phyloP scores from a whole-genome alignment of 208 protist genomes.

The Crithidia fasciculata region DNA sequence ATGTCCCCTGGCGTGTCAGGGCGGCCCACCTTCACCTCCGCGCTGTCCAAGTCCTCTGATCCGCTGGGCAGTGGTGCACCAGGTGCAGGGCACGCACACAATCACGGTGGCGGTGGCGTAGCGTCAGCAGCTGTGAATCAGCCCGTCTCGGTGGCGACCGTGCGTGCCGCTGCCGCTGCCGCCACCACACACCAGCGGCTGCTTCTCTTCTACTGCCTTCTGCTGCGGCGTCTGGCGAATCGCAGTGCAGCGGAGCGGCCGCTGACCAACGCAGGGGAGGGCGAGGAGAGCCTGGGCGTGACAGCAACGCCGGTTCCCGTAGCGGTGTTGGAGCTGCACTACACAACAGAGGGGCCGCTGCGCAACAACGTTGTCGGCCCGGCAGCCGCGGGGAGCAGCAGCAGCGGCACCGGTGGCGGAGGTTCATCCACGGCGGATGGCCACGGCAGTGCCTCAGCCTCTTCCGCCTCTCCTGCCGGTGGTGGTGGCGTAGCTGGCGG shows the following conservation, averaged over 20 bases:
- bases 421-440: neutral
- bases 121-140: neutral
- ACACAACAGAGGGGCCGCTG: slow-evolving; percentile 32
- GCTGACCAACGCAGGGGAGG: slow-evolving; percentile 1
- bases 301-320: slow-evolving; percentile 28
- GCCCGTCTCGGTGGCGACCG: neutral
- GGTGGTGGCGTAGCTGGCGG: slow-evolving; percentile 5
- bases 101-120: slow-evolving; percentile 1
- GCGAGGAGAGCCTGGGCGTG: slow-evolving; percentile 5
- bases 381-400: slow-evolving; percentile 1
- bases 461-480: slow-evolving; percentile 1
- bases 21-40: slow-evolving; percentile 13
- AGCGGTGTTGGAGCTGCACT: slow-evolving; percentile 66
- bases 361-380: slow-evolving; percentile 19
- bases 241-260: slow-evolving; percentile 11
- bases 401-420: no score
- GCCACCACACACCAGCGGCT: slow-evolving; percentile 42
- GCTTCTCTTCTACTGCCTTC: slow-evolving; percentile 55
- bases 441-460: neutral
- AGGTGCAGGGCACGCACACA: slow-evolving; percentile 1
- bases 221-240: slow-evolving; percentile 37
- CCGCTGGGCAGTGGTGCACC: slow-evolving; percentile 1
- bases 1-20: neutral
- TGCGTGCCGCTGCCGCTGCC: slow-evolving; percentile 21
- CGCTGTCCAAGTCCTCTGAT: slow-evolving; percentile 16